Evolutionary conservation across 495 filamentous ascomycete species (phyloP), one percentile per base, ranked within the genome.

Genomic region (Clohesyomyces aquaticus): DNA sequence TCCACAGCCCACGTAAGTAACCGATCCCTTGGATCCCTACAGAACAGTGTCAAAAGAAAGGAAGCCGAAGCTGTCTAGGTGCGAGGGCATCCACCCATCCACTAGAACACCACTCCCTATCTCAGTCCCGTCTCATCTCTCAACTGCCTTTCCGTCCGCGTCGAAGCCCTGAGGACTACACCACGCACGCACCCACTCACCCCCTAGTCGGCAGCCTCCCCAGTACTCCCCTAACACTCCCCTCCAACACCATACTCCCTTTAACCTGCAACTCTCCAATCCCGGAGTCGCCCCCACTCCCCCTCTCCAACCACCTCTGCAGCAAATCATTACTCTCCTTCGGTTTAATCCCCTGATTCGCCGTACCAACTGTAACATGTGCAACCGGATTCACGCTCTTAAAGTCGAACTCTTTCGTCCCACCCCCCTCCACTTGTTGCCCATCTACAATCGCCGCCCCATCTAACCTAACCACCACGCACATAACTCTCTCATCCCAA

Each of bases 281-380:
- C 28, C 83, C 83, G 18, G 74, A 82, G 11, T 76, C 73, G 25
- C 71, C 75, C 3, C 80, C 80, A 25, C 76, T 81, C 0, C 83
- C 85, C 19, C 74, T 68, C 66, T 80, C 68, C 63, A 84, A 58
- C 91, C 91, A 97, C 45, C 80, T 75, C 61, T 78, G 74, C 54
- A 98, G 75, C 71, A 98, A 71, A 61, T 90, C 87, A 69, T 98
- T 98, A 69, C 92, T 93, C 78, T 98, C 93, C 78, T 88, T 90
- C 1, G 94, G 94, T 77, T 96, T 96, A 65, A 98, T 84, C 6
- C 77, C 68, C 56, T 78, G 76, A 57, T 81, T 76, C 22, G 83
- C 83, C 0, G 94, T 98, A 1, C 94, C 94, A 18, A 97, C 81
- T 1, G 94, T 98, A 49, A 98, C 81, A 74, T 98, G 94, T 16